Conservation (phyloP, 805 yeast species). For the Kodamaea laetipori region DNA sequence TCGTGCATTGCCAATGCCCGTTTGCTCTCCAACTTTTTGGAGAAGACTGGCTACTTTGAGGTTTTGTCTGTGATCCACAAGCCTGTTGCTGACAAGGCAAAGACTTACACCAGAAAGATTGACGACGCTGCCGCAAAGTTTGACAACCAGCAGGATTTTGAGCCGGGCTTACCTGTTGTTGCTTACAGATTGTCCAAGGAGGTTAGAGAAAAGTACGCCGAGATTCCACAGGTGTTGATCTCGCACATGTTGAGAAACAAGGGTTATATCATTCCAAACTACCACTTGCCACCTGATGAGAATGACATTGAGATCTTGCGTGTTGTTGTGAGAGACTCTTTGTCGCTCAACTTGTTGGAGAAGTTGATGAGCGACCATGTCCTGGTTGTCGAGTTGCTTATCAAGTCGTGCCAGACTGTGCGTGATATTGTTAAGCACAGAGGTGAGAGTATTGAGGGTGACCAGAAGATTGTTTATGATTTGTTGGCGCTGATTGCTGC, state of each 20-base stretch:
- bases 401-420: constrained; percentile 48
- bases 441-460: constrained; percentile 24
- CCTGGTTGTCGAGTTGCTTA: constrained; percentile 53
- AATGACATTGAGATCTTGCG: constrained; percentile 68
- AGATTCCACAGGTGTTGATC: constrained; percentile 76
- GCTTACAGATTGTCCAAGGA: constrained; percentile 73
- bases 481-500: constrained; percentile 57
- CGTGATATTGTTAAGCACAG: constrained; percentile 24
- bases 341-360: constrained; percentile 50
- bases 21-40: constrained; percentile 60
- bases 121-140: constrained; percentile 13
- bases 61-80: constrained; percentile 80
- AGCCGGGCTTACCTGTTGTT: constrained; percentile 86
- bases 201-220: constrained; percentile 64
- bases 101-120: constrained; percentile 21
- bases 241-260: constrained; percentile 66
- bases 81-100: constrained; percentile 27
- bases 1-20: constrained; percentile 74
- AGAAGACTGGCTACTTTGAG: constrained; percentile 65
- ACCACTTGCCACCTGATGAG: constrained; percentile 71
- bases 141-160: constrained; percentile 40
- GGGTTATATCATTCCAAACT: constrained; percentile 64
- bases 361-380: constrained; percentile 56
- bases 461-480: constrained; percentile 43
- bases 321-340: constrained; percentile 75